A percentile compares a stretch with the other conserved stretches of the same genome.
These are phyloP conservation scores for Myriangium duriaei DNA, from an alignment of 2,329 filamentous ascomycete genomes.

Conservation along the genomic window DNA sequence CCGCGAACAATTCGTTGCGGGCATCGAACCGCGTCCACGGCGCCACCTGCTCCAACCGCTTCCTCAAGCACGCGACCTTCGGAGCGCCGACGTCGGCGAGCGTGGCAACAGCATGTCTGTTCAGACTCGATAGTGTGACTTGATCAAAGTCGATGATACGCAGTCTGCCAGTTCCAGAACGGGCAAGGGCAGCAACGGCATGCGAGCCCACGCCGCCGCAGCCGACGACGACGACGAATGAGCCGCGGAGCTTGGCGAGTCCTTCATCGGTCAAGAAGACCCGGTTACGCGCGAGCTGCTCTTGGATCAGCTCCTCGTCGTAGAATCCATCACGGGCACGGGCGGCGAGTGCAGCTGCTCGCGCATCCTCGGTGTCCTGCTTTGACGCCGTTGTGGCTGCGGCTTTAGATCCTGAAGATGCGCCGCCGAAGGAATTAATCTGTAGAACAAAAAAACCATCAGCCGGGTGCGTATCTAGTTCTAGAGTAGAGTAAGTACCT, in stretches of 20 bases:
- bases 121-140: slow-evolving; percentile 85
- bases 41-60: slow-evolving; percentile 69
- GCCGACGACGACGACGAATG: slow-evolving; percentile 82
- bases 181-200: slow-evolving; percentile 69
- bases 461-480: too few species aligned
- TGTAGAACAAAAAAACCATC: slow-evolving; percentile 21
- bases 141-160: slow-evolving; percentile 95
- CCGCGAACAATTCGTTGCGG: slow-evolving; percentile 70
- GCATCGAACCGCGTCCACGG: slow-evolving; percentile 90
- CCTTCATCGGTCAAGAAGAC: slow-evolving; percentile 81
- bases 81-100: slow-evolving; percentile 84
- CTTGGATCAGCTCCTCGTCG: slow-evolving; percentile 72
- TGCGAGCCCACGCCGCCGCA: slow-evolving; percentile 94
- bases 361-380: slow-evolving; percentile 42
- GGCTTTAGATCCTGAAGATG: neutral
- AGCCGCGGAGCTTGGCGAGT: slow-evolving; percentile 61
- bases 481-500: too few species aligned
- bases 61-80: slow-evolving; percentile 76
- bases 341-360: slow-evolving; percentile 44
- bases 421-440: slow-evolving; percentile 49
- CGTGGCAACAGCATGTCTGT: slow-evolving; percentile 90
- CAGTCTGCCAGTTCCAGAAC: slow-evolving; percentile 78
- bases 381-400: slow-evolving; percentile 30
- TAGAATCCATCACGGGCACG: slow-evolving; percentile 51
- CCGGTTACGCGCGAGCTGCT: slow-evolving; percentile 85